Base-by-base conservation (phyloP, 1,284 basidiomycete species). In the Dichomitus squalens region DNA sequence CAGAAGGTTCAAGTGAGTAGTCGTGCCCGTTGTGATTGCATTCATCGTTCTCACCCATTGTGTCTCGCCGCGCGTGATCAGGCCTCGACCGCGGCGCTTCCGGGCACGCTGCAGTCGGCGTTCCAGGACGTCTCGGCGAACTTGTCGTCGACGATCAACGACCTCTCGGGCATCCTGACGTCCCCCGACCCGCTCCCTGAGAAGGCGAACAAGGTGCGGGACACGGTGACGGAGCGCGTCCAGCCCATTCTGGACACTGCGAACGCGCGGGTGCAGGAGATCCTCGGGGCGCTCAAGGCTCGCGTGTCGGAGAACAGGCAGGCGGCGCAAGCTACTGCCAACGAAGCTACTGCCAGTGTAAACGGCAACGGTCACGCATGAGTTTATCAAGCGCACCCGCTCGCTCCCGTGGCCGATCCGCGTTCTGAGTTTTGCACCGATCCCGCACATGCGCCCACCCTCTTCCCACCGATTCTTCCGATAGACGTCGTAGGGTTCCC, bases 161-260 rank as follows among this genome's bases (percentile, higher is more conserved):
- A 88, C 31, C 71, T 90, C 35, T 76, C 77, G 23, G 61, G 66
- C 25, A 84, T 87, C 61, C 65, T 86, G 50, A 76, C 73, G n/a
- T 76, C 82, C 48, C 78, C 87, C 53, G 68, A 83, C n/a, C 76
- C 86, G 0, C 57, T 87, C 4, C 76, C 80, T 44, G 86, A 87
- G 53, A 89, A 88, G 75, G 79, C 82, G 23, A 64, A 70, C 40
- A 79, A 78, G 55, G 73, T 88, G n/a, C 71, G 76, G n/a, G 73
- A 77, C 44, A 82, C 87, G 57, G 84, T 89, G 21, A 78, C 75
- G 63, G 79, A 81, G 31, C 79, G 79, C 36, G 81, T 88, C 23
- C 75, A 74, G 39, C 88, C 88, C 18, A 68, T 88, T 53, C 76
- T 90, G 12, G 85, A 75, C 46, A 69, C 71, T 5, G 70, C 72